These are phyloP conservation scores for Penicillium hesseltinei DNA, from an alignment of 2,329 filamentous ascomycete genomes.

Conservation along the genomic window DNA sequence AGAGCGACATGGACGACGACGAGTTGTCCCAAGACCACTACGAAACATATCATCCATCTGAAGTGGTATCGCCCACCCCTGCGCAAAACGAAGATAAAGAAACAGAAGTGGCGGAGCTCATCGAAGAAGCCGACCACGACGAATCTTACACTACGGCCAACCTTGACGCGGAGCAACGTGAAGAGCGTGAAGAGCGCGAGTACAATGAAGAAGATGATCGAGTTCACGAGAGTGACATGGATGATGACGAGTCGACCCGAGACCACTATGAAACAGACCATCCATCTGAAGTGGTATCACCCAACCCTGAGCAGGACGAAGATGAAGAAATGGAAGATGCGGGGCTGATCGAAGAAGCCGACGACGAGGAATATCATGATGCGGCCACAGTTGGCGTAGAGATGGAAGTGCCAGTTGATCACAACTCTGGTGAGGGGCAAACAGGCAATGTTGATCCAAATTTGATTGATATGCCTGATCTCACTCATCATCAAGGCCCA, in stretches of 20 bases:
- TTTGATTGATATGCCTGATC: not conserved
- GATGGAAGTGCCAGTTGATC: not conserved
- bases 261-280: not conserved
- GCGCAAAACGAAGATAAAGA: not conserved
- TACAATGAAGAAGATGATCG: not conserved
- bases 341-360: not conserved
- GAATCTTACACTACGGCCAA: not conserved
- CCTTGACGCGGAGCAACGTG: not conserved
- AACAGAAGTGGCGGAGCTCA: not conserved
- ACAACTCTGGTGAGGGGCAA: not conserved
- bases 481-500: not conserved
- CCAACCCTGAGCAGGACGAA: not conserved
- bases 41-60: not conserved
- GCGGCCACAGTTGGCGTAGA: not conserved
- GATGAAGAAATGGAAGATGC: not conserved
- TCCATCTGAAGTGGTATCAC: not conserved
- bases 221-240: conserved; percentile 20
- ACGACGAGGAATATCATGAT: not conserved
- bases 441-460: not conserved
- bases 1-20: conserved; percentile 20
- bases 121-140: not conserved
- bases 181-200: not conserved
- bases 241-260: conserved; percentile 16
- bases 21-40: conserved; percentile 7
- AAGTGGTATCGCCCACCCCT: not conserved